Evolutionary conservation across 2,329 filamentous ascomycete genomes (phyloP).

Genomic region (Ophiocordyceps camponoti-leonardi): DNA sequence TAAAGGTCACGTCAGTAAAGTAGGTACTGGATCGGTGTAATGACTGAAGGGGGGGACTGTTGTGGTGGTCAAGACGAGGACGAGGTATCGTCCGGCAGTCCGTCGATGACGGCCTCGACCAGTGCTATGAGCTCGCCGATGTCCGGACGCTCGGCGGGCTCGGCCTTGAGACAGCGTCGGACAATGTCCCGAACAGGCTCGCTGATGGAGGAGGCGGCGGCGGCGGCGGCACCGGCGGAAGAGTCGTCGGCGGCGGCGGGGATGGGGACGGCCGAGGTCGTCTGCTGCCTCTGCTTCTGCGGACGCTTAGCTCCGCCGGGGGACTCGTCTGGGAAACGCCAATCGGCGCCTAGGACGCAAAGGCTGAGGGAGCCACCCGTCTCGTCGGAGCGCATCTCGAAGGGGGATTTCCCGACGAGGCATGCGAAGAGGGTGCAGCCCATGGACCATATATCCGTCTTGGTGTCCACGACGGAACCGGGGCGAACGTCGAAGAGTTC

Average conservation of each 20-base stretch:
- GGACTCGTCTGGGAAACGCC: conserved; percentile 87
- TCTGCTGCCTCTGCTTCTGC: too few species aligned
- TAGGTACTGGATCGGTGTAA: too few species aligned
- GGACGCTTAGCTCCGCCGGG: conserved; percentile 31
- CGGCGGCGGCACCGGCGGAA: conserved; percentile 4
- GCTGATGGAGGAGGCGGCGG: conserved; percentile 41
- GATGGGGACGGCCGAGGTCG: too few species aligned
- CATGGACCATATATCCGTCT: conserved; percentile 94
- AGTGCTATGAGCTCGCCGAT: conserved; percentile 67
- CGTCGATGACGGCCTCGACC: conserved; percentile 55
- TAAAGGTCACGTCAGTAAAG: too few species aligned
- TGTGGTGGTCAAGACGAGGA: conserved; percentile 4
- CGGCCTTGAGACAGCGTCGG: conserved; percentile 67
- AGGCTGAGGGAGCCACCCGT: conserved; percentile 86
- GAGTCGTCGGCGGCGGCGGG: neutral
- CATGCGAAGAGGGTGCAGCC: conserved; percentile 97
- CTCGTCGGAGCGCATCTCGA: conserved; percentile 90
- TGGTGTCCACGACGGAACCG: conserved; percentile 78
- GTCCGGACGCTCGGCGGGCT: conserved; percentile 75
- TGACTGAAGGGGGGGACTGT: too few species aligned
- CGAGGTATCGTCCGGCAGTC: conserved; percentile 9
- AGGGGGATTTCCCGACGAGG: conserved; percentile 88
- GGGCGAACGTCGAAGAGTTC: conserved; percentile 98
- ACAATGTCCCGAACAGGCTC: conserved; percentile 78
- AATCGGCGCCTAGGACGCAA: conserved; percentile 85